Percentiles rank a stretch among this genome's conserved stretches.
These are phyloP conservation scores for Talaromyces piceae DNA, from an alignment of 2,329 filamentous ascomycete species.

Conservation along the genomic window DNA sequence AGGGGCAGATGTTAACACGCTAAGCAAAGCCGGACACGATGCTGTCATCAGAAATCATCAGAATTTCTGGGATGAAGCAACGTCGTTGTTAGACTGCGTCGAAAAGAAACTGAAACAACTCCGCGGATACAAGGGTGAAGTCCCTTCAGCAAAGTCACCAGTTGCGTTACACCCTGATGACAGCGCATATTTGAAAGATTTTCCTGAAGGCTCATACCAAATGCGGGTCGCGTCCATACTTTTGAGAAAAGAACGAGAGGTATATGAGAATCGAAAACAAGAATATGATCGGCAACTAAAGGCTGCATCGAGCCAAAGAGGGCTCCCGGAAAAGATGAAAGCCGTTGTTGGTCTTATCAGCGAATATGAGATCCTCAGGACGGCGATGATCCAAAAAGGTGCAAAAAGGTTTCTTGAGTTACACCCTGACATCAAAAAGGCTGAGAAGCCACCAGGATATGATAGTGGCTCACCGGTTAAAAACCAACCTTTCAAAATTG, in stretches of 20 bases:
- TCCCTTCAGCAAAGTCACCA: conserved; percentile 10
- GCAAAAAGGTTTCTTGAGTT: conserved; percentile 62
- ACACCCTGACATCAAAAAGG: conserved; percentile 41
- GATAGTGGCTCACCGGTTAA: neutral
- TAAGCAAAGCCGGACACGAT: conserved; percentile 38
- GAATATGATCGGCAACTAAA: conserved; percentile 20
- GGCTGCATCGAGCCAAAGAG: conserved; percentile 14
- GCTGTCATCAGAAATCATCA: neutral
- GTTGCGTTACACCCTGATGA: conserved; percentile 35
- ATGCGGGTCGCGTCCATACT: conserved; percentile 45
- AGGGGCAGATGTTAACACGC: conserved; percentile 59
- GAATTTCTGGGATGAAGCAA: neutral
- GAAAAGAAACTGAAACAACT: conserved; percentile 46
- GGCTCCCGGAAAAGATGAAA: conserved; percentile 46
- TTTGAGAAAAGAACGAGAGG: conserved; percentile 29
- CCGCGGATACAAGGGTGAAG: conserved; percentile 37
- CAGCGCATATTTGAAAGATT: conserved; percentile 43
- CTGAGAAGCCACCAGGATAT: neutral
- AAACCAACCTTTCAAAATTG: conserved; percentile 38
- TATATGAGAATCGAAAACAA: conserved; percentile 30
- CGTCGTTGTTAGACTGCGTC: conserved; percentile 55
- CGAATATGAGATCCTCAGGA: conserved; percentile 51
- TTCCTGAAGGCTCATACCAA: conserved; percentile 52
- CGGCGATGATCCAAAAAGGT: conserved; percentile 47
- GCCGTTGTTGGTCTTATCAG: conserved; percentile 47